phyloP scores from a whole-genome alignment of 768 basidiomycete species.

The Neoboletus magnificus region DNA sequence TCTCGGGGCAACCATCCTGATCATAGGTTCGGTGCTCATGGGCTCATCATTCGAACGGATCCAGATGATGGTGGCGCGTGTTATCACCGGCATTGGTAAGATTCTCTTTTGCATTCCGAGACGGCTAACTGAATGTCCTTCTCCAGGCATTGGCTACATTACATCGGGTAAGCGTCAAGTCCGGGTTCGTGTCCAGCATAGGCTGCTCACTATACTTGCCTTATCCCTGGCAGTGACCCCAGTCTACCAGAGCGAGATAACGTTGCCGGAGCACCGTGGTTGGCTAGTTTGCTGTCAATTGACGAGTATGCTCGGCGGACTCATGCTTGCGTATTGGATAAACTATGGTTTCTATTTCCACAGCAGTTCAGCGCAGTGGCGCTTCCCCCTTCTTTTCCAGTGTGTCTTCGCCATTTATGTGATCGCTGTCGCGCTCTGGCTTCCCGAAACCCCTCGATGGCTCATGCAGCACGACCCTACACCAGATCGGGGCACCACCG shows the following conservation, averaged over 20 bases:
- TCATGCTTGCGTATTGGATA: slow-evolving; percentile 14
- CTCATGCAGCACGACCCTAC: not conserved
- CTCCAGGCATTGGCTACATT: slow-evolving; percentile 11
- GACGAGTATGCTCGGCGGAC: slow-evolving; percentile 13
- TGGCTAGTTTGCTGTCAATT: slow-evolving; percentile 14
- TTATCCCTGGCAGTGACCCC: slow-evolving; percentile 9
- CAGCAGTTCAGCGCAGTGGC: slow-evolving; percentile 9
- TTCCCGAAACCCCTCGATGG: not conserved
- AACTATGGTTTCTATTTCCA: slow-evolving; percentile 15
- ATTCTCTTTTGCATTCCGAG: not conserved
- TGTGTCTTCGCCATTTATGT: not conserved
- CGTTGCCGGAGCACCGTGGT: slow-evolving; percentile 10
- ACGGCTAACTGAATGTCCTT: not conserved
- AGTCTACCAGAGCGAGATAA: slow-evolving; percentile 13
- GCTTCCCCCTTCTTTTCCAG: not conserved
- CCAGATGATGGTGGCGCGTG: slow-evolving; percentile 14
- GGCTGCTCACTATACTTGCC: not conserved
- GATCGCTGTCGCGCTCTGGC: not conserved
- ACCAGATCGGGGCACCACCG: not conserved
- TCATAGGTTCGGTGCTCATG: slow-evolving; percentile 13
- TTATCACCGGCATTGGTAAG: slow-evolving; percentile 7
- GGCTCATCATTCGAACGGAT: slow-evolving; percentile 8
- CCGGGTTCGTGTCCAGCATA: not conserved
- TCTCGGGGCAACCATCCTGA: slow-evolving; percentile 4
- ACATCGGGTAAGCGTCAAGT: slow-evolving; percentile 3